These are phyloP conservation scores for Berberis vulgaris DNA, from an alignment of 164 flowering plant genomes.

Conservation along the genomic window DNA sequence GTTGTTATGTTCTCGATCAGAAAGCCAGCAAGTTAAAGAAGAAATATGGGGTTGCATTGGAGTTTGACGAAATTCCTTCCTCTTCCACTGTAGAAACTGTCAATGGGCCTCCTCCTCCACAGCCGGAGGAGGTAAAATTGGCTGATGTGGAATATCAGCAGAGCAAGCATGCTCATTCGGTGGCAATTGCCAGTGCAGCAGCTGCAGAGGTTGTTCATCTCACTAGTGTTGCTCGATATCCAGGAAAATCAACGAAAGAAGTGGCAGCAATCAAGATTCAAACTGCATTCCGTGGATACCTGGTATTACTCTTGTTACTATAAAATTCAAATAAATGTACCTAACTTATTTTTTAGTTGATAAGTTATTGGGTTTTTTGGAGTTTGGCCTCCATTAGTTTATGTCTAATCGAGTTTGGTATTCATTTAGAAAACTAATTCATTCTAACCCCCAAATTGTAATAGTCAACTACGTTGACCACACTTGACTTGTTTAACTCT, in stretches of 20 bases:
- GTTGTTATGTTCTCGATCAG: constrained; percentile 21
- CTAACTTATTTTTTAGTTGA: background rate
- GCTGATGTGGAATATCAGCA: constrained; percentile 53
- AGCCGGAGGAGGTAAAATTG: constrained; percentile 39
- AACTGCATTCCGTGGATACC: constrained; percentile 70
- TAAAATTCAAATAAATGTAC: background rate
- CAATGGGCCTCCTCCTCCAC: constrained; percentile 13
- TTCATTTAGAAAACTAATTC: too few relatives aligned
- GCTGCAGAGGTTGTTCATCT: constrained; percentile 78
- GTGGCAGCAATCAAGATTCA: constrained; percentile 75
- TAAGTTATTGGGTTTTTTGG: background rate
- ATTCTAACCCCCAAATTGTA: too few relatives aligned
- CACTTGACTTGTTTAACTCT: too few relatives aligned
- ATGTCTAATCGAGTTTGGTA: too few relatives aligned
- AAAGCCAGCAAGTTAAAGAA: constrained; percentile 47
- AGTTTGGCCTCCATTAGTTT: too few relatives aligned
- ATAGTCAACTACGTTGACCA: too few relatives aligned
- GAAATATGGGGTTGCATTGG: constrained; percentile 39
- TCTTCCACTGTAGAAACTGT: constrained; percentile 15
- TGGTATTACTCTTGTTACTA: constrained; percentile 27
- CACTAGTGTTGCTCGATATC: constrained; percentile 26
- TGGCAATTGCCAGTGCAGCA: constrained; percentile 67
- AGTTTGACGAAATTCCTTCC: constrained; percentile 20
- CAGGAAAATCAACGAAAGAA: constrained; percentile 71
- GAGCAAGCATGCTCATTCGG: constrained; percentile 66